Evolutionary conservation across 306 rosid species (phyloP), one percentile per base, ranked within the genome.

Genomic region (Prunus fruticosa): DNA sequence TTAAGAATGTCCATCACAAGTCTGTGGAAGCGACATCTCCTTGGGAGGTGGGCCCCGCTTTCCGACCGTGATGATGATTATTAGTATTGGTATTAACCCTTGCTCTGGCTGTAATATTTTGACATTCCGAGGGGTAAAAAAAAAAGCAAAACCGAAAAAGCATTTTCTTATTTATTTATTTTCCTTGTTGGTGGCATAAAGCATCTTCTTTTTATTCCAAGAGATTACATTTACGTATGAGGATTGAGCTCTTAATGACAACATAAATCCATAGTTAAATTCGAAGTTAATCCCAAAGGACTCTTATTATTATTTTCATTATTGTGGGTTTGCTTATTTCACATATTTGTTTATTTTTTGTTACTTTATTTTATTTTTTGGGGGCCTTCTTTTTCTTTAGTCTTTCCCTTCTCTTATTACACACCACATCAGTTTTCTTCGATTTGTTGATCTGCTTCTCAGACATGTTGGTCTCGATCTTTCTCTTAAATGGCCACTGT

Each of bases 391-490:
- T 30, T 32, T 76, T 60, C 71, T 64, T 66, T 79, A 76, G 34
- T 72, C 89, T 86, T 88, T 87, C 84, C 96, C 90, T 90, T 94
- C 83, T 83, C 85, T 76, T 81, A 56, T 83, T 79, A 83, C 78
- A 83, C 78, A 85, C 82, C 82, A 81, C 77, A 78, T 69, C 91
- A 82, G 82, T 80, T 89, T 67, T 81, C 88, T 88, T 88, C 88
- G 91, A 89, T 90, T 92, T 87, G 92, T 89, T 95, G 97, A 92
- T 95, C 97, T 92, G 91, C 91, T 92, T 75, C 88, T 75, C 83
- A 72, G 82, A 80, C 87, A 77, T 79, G 86, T 81, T 85, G 81
- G 79, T 80, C 89, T 86, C 89, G 91, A 90, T 93, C 89, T 84
- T 88, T 68, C 76, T 73, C 85, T 80, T 72, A 60, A 71, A 88